Evolutionary conservation across 192 early-diverging fungal species (phyloP).

Genomic region (Phycomyces nitens): DNA sequence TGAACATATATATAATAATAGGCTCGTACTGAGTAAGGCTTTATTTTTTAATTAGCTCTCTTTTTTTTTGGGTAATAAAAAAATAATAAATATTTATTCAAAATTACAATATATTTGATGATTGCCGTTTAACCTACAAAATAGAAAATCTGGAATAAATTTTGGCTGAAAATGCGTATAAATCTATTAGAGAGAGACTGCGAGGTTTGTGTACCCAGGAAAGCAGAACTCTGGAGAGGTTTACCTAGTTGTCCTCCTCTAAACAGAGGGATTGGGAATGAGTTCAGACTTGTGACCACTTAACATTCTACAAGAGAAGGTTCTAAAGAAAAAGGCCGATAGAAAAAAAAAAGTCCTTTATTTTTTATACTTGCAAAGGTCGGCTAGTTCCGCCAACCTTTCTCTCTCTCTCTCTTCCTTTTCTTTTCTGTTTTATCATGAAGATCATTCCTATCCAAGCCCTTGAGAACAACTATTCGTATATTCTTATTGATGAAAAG

Average conservation of each 20-base stretch:
- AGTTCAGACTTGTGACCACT: conserved; percentile 5
- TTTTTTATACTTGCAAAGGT: conserved; percentile 7
- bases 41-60: no score
- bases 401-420: conserved; percentile 11
- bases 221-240: neutral
- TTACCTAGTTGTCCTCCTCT: no score
- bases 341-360: neutral
- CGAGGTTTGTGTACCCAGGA: neutral
- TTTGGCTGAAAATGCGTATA: no score
- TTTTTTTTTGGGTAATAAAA: no score
- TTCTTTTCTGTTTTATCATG: conserved; percentile 33
- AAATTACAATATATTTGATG: no score
- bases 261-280: neutral
- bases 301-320: conserved; percentile 12
- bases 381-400: conserved; percentile 2
- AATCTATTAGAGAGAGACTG: no score
- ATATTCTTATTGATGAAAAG: conserved; percentile 72
- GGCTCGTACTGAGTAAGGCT: no score
- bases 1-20: no score
- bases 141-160: no score
- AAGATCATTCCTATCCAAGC: conserved; percentile 59
- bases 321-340: conserved; percentile 12
- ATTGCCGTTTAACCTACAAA: no score
- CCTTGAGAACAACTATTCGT: conserved; percentile 86
- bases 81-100: no score